Conservation (phyloP, 2,329 filamentous ascomycete genomes). For the Pseudocercospora cruenta region DNA sequence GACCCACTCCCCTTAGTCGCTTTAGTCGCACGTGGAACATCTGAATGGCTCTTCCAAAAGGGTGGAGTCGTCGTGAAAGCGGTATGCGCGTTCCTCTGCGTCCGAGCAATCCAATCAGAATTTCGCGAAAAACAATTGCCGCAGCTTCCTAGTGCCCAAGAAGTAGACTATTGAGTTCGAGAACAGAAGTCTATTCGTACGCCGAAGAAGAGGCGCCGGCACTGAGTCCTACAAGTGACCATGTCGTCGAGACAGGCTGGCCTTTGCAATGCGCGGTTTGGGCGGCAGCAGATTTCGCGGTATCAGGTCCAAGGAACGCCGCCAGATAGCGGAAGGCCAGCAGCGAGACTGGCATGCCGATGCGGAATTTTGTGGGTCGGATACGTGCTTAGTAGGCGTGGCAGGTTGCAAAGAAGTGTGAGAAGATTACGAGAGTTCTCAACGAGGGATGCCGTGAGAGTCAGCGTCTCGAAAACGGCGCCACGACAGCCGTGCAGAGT, state of each 20-base stretch:
- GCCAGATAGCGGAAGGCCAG: not conserved
- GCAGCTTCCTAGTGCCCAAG: not conserved
- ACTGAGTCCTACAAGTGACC: not conserved
- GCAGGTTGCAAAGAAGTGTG: not conserved
- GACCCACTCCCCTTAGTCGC: not conserved
- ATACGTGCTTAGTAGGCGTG: not conserved
- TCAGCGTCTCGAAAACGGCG: not conserved
- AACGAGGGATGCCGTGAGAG: not conserved
- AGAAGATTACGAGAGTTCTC: slow-evolving; percentile 7
- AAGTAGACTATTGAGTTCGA: slow-evolving; percentile 12
- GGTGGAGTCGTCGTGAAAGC: slow-evolving; percentile 1
- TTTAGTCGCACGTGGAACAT: not conserved
- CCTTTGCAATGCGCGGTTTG: not conserved
- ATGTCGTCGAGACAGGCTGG: slow-evolving; percentile 2
- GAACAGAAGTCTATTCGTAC: slow-evolving; percentile 16
- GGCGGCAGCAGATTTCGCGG: not conserved
- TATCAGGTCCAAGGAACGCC: not conserved
- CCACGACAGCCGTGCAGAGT: no score
- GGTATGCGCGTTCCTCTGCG: not conserved
- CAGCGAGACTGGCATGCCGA: not conserved
- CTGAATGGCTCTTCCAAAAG: not conserved
- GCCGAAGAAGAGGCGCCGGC: slow-evolving; percentile 20
- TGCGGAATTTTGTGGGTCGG: not conserved
- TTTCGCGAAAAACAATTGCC: not conserved
- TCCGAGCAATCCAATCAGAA: not conserved